These are phyloP conservation scores for Pythium sp. DNA, from an alignment of 352 stramenopile genomes.

Conservation along the genomic window DNA sequence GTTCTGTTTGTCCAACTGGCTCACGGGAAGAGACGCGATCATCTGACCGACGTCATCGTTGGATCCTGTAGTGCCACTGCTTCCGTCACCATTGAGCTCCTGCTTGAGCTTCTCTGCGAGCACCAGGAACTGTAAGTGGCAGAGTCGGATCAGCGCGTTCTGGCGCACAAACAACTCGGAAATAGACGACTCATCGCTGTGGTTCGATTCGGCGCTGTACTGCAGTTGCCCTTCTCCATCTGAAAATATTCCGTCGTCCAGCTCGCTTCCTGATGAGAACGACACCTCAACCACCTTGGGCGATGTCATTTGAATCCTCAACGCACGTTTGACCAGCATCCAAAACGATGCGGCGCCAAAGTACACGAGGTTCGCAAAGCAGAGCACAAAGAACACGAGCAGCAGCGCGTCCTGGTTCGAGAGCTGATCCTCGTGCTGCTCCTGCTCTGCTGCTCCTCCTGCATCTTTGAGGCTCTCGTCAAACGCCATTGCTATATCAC, in stretches of 20 bases:
- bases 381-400: constrained; percentile 37
- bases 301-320: background rate
- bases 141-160: constrained; percentile 32
- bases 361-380: constrained; percentile 24
- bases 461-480: constrained; percentile 6
- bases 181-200: background rate
- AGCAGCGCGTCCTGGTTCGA: constrained; percentile 46
- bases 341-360: constrained; percentile 27
- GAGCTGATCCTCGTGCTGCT: constrained; percentile 32
- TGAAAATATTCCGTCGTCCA: background rate
- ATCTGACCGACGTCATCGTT: constrained; percentile 16
- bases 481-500: constrained; percentile 17
- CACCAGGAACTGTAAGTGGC: constrained; percentile 40
- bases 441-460: constrained; percentile 23
- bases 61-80: constrained; percentile 16
- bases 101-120: constrained; percentile 46
- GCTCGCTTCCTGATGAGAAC: constrained; percentile 1
- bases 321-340: constrained; percentile 18
- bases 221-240: background rate
- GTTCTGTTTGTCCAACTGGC: constrained; percentile 8
- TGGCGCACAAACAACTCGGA: constrained; percentile 20
- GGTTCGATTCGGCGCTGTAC: background rate
- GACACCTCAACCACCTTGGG: background rate
- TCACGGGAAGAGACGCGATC: constrained; percentile 28
- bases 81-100: constrained; percentile 27